Evolutionary conservation across 2,329 filamentous ascomycete genomes (phyloP).

Genomic region (Aspergillus candidus): DNA sequence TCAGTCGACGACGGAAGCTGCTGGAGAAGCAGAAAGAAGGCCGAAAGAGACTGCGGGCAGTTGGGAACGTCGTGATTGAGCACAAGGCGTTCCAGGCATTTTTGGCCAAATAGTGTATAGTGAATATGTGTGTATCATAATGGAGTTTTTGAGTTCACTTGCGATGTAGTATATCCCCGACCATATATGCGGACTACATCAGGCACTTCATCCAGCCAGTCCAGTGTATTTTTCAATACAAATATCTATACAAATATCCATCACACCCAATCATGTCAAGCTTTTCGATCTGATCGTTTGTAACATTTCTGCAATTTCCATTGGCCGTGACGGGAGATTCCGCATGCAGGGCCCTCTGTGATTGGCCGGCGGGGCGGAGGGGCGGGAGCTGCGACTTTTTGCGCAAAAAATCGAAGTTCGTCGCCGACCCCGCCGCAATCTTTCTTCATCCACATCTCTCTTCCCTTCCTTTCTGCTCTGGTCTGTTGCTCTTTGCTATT

Average conservation of each 20-base stretch:
- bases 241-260: too few relatives aligned
- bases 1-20: slow-evolving; percentile 74
- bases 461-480: background rate
- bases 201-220: background rate
- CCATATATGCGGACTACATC: slow-evolving; percentile 2
- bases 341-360: slow-evolving; percentile 4
- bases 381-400: slow-evolving; percentile 11
- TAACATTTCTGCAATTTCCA: background rate
- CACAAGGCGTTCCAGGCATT: slow-evolving; percentile 94
- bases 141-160: too few relatives aligned
- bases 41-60: slow-evolving; percentile 70
- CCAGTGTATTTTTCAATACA: slow-evolving; percentile 1
- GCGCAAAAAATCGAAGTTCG: slow-evolving; percentile 19
- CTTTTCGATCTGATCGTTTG: background rate
- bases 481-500: too few relatives aligned
- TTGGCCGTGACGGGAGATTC: background rate
- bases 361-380: slow-evolving; percentile 13
- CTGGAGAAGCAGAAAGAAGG: slow-evolving; percentile 97
- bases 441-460: slow-evolving; percentile 4
- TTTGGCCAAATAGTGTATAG: slow-evolving; percentile 60
- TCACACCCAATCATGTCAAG: too few relatives aligned
- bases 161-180: background rate
- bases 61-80: slow-evolving; percentile 90
- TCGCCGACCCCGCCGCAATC: slow-evolving; percentile 22
- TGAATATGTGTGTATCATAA: too few relatives aligned